Conservation (phyloP, 148 eudicot genomes). For the Bassia scoparia region DNA sequence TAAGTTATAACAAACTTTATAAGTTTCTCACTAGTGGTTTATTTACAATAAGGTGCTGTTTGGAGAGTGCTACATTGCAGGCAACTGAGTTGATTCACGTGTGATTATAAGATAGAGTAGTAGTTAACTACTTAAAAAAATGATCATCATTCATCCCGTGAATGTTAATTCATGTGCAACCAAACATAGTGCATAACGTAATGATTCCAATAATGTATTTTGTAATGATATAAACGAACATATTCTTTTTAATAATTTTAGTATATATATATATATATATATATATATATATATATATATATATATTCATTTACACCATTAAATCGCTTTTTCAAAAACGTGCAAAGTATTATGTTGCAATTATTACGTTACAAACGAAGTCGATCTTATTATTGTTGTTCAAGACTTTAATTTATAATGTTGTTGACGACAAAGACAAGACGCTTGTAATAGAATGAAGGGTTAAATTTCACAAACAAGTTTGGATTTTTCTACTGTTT, state of each 20-base stretch:
- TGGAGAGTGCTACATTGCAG: not conserved
- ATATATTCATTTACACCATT: too few relatives aligned
- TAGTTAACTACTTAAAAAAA: not conserved
- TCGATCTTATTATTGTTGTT: not conserved
- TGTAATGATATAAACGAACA: too few relatives aligned
- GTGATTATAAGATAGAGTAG: not conserved
- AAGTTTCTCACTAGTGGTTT: not conserved
- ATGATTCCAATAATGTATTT: too few relatives aligned
- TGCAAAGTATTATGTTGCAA: too few relatives aligned
- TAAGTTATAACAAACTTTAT: not conserved
- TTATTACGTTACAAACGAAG: too few relatives aligned
- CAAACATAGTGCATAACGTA: not conserved
- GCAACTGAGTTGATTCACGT: slow-evolving; percentile 20
- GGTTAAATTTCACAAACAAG: not conserved
- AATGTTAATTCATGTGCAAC: slow-evolving; percentile 11
- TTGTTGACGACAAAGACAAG: not conserved
- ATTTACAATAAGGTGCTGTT: not conserved
- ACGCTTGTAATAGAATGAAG: slow-evolving; percentile 15
- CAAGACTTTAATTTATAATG: not conserved
- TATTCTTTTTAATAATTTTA: too few relatives aligned
- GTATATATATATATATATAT: too few relatives aligned
- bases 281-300: too few relatives aligned
- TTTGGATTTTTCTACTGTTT: not conserved
- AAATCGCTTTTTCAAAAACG: too few relatives aligned
- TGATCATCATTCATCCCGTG: slow-evolving; percentile 16